Evolutionary conservation across 1,284 basidiomycete species (phyloP).

Genomic region (Wallemia hederae): DNA sequence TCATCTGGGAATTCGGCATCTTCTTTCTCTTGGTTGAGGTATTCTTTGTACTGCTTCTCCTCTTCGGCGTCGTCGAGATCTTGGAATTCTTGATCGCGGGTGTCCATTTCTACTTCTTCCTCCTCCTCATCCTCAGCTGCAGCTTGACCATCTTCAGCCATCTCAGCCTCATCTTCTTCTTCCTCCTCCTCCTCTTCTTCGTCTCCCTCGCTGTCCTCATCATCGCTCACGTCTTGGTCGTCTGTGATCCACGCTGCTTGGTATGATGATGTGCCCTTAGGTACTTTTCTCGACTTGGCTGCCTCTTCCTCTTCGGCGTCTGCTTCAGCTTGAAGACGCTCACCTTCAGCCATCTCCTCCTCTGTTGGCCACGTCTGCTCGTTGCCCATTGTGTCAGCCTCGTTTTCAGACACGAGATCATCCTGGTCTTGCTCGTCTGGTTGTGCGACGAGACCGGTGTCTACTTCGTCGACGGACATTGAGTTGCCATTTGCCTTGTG

Average conservation of each 20-base stretch:
- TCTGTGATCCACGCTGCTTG: constrained; percentile 82
- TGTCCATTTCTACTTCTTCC: constrained; percentile 16
- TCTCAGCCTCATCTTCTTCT: constrained; percentile 10
- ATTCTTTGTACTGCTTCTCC: constrained; percentile 40
- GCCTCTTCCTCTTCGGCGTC: constrained; percentile 21
- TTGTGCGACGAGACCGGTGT: constrained; percentile 23
- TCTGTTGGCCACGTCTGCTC: constrained; percentile 99
- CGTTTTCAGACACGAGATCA: constrained; percentile 61
- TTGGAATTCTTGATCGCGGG: constrained; percentile 28
- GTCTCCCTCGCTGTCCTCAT: constrained; percentile 24
- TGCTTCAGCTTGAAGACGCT: constrained; percentile 10
- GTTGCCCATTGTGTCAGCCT: constrained; percentile 60
- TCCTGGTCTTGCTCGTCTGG: constrained; percentile 41
- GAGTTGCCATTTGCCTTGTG: constrained; percentile 7
- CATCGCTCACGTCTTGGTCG: constrained; percentile 28
- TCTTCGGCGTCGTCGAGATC: constrained; percentile 60
- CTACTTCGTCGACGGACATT: constrained; percentile 10
- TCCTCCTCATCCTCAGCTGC: constrained; percentile 13
- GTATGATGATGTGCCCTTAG: constrained; percentile 72
- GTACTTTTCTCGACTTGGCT: constrained; percentile 33
- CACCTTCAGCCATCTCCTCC: constrained; percentile 47
- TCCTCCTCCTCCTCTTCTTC: constrained; percentile 20
- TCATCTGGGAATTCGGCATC: constrained; percentile 28
- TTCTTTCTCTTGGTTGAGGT: constrained; percentile 25
- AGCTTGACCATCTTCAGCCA: constrained; percentile 12